Conservation (phyloP, 768 basidiomycete species). For the Lepiota subincarnata region DNA sequence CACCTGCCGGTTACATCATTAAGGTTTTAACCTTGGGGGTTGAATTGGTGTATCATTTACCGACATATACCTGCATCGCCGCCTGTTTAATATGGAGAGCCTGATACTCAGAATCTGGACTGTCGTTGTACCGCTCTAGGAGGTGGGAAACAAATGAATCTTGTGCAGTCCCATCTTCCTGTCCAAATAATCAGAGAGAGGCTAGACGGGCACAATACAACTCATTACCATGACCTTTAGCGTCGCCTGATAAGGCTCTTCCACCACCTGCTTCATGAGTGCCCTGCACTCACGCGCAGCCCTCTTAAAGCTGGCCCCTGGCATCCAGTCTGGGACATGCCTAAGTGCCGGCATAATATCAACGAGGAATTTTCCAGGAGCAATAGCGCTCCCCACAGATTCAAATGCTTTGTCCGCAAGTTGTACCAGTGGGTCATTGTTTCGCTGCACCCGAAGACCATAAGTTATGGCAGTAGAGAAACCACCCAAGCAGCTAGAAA, state of each 20-base stretch:
- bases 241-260: conserved; percentile 18
- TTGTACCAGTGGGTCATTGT: neutral
- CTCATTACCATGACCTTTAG: neutral
- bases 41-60: neutral
- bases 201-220: neutral
- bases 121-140: neutral
- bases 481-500: neutral
- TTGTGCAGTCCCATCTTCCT: neutral
- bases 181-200: neutral
- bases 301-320: conserved; percentile 30
- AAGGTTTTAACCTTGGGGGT: neutral
- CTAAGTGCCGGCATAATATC: conserved; percentile 26
- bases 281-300: conserved; percentile 25
- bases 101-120: neutral
- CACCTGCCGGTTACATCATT: neutral
- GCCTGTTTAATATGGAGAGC: neutral
- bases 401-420: neutral
- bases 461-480: conserved; percentile 1
- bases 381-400: conserved; percentile 6
- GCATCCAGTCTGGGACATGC: conserved; percentile 32
- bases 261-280: conserved; percentile 16
- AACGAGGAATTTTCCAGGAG: conserved; percentile 26
- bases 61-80: neutral
- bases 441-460: neutral
- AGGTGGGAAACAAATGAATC: neutral